Evolutionary conservation across 2,329 filamentous ascomycete species (phyloP), one percentile per base, ranked within the genome.

Genomic region (Colletotrichum lini): DNA sequence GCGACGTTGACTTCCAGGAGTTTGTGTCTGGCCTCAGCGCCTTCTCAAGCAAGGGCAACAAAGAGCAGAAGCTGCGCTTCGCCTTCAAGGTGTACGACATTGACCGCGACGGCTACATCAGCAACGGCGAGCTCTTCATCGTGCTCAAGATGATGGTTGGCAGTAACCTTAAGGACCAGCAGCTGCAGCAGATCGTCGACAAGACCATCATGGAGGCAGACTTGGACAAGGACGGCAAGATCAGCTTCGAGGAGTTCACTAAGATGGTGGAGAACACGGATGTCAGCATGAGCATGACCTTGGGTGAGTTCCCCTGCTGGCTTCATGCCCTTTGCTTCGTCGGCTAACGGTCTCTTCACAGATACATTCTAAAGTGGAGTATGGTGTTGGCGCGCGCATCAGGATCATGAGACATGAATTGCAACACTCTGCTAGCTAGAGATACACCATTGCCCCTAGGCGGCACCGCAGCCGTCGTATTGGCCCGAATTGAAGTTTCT

Each of bases 61-160:
- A 99, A 87, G 95, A 98, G 84, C 96, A 99, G 86, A 99, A 99
- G 87, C 89, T 98, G 75, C 92, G 91, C 65, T 99, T 99, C 80
- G 96, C 96, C 54, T 99, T 99, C 90, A 98, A 98, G 84, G 96
- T 99, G 73, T 99, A 99, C 87, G 96, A 99, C 82, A 98, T 99
- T 79, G 96, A 99, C 84, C 94, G 96, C 72, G 96, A 99, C 82
- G 96, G 96, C 30, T 99, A 94, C 85, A 99, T 99, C 80, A 97
- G 94, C 86, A 99, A 99, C 83, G 96, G 96, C 78, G 96, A 99
- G 87, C 90, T 99, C 62, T 99, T 98, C 83, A 98, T 99, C 79
- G 96, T 99, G 79, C 89, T 99, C 79, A 99, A 99, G 93, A 99
- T 99, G 96, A 99, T 99, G 96, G 96, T 99, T 62, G 96, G 96